These are phyloP conservation scores for Grosmannia clavigera DNA, from an alignment of 2,329 filamentous ascomycete genomes.

Conservation along the genomic window DNA sequence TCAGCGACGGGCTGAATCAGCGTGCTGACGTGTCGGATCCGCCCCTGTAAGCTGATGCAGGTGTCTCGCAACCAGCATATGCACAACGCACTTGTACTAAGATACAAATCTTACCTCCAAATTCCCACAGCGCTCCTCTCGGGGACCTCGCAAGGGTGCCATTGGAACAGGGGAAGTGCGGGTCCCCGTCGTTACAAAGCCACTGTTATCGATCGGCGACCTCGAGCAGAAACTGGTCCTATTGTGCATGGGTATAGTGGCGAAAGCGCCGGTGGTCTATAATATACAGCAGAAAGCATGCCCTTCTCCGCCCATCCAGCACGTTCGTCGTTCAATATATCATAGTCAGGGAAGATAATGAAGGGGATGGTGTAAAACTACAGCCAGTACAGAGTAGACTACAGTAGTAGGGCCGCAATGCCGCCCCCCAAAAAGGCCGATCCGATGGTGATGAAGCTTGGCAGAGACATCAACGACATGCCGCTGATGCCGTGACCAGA, in stretches of 20 bases:
- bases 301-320: background rate
- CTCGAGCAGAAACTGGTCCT: background rate
- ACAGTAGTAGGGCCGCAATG: constrained; percentile 2
- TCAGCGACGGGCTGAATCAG: background rate
- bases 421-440: constrained; percentile 42
- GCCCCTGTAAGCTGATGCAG: background rate
- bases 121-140: background rate
- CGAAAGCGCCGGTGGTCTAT: background rate
- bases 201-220: background rate
- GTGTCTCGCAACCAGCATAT: background rate
- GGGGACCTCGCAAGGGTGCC: background rate
- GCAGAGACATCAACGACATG: constrained; percentile 46
- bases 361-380: no score
- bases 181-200: background rate
- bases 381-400: background rate
- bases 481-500: constrained; percentile 59
- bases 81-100: no score
- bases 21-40: background rate
- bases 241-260: background rate
- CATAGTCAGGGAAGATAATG: background rate
- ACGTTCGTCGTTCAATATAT: background rate
- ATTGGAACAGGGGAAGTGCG: background rate
- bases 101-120: background rate
- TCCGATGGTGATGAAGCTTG: constrained; percentile 49
- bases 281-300: background rate